Conservation (phyloP, 768 basidiomycete species). For the Austroboletus eburneus region DNA sequence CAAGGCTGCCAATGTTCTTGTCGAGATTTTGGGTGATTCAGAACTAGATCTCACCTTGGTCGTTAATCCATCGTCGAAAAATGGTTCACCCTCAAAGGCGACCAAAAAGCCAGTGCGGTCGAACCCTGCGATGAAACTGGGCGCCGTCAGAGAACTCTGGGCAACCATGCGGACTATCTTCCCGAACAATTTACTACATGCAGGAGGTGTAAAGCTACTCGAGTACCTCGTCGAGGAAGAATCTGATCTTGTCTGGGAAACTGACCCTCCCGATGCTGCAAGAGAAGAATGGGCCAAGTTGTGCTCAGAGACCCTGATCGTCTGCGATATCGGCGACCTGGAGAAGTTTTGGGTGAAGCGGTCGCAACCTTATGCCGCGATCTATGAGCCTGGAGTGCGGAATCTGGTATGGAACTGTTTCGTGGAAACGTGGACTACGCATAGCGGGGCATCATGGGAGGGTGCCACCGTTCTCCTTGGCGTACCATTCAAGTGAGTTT, state of each 20-base stretch:
- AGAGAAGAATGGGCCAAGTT: conserved; percentile 56
- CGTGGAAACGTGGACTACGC: conserved; percentile 51
- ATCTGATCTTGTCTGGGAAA: conserved; percentile 39
- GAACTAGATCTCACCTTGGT: conserved; percentile 40
- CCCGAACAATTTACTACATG: conserved; percentile 38
- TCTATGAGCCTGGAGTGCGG: conserved; percentile 41
- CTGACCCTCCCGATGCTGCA: conserved; percentile 41
- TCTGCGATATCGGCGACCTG: conserved; percentile 46
- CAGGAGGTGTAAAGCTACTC: conserved; percentile 45
- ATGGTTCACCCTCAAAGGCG: conserved; percentile 4
- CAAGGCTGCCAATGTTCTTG: conserved; percentile 40
- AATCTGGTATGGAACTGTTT: conserved; percentile 55
- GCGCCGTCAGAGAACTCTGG: conserved; percentile 59
- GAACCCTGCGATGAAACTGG: conserved; percentile 54
- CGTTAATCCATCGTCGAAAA: conserved; percentile 14
- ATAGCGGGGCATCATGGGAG: conserved; percentile 48
- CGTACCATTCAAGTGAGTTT: conserved; percentile 59
- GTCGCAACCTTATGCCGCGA: conserved; percentile 20
- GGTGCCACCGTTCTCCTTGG: conserved; percentile 47
- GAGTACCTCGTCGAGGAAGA: conserved; percentile 47
- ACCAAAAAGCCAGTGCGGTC: conserved; percentile 18
- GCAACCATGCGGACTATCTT: conserved; percentile 39
- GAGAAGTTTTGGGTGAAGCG: conserved; percentile 48
- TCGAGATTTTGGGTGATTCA: conserved; percentile 45
- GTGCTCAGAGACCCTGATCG: conserved; percentile 50